Conservation (phyloP, 257 asterid genomes). For the Ligustrum vulgare region DNA sequence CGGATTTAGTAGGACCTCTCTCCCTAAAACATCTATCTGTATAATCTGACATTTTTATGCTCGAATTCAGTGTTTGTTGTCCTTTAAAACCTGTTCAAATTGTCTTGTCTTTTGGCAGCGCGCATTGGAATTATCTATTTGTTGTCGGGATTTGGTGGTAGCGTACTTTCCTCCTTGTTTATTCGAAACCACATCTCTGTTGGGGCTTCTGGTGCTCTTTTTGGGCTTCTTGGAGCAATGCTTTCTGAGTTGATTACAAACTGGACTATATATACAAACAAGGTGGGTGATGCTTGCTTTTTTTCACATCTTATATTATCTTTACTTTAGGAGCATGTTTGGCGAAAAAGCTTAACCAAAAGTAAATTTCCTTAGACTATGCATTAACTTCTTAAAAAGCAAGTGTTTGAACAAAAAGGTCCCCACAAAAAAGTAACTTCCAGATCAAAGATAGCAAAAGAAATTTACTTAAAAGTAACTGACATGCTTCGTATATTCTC, state of each 20-base stretch:
- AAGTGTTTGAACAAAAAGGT: neutral
- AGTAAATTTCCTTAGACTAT: neutral
- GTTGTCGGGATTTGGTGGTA: slow-evolving; percentile 84
- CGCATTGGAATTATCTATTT: slow-evolving; percentile 68
- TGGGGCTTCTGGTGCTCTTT: slow-evolving; percentile 97
- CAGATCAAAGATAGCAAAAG: neutral
- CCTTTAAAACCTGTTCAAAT: neutral
- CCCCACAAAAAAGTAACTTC: neutral
- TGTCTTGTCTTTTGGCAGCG: slow-evolving; percentile 40
- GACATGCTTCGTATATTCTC: neutral
- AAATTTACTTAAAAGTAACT: neutral
- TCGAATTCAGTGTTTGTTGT: neutral
- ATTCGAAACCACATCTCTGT: slow-evolving; percentile 60
- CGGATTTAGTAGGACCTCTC: slow-evolving; percentile 62
- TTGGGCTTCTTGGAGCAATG: slow-evolving; percentile 97
- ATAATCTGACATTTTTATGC: neutral
- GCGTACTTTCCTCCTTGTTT: slow-evolving; percentile 68
- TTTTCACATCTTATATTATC: neutral
- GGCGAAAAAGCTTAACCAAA: neutral
- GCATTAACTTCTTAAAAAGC: neutral
- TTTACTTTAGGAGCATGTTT: neutral
- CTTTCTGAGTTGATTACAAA: slow-evolving; percentile 85
- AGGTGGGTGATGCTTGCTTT: slow-evolving; percentile 41
- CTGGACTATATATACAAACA: slow-evolving; percentile 84
- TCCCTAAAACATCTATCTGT: neutral